Evolutionary conservation across 176 grass and related monocot species (phyloP).

Genomic region (Dactylis glomerata): DNA sequence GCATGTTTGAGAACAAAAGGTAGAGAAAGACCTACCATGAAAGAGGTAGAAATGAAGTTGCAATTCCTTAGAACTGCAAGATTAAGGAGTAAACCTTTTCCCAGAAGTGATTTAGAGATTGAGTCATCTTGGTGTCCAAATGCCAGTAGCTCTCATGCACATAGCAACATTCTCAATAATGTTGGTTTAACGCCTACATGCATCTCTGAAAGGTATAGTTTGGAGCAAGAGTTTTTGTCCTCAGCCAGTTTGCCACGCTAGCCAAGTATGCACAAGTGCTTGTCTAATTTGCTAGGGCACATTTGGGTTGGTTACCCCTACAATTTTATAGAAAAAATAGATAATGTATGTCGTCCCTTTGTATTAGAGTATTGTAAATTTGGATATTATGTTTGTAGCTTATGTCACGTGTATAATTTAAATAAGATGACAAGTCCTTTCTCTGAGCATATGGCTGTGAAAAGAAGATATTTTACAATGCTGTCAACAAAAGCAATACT

Average conservation of each 20-base stretch:
- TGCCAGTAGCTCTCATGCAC: not conserved
- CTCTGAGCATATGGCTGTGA: not conserved
- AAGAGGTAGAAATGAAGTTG: constrained; percentile 53
- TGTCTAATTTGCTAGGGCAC: not conserved
- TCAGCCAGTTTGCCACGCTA: not conserved
- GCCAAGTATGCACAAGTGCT: not conserved
- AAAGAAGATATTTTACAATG: not conserved
- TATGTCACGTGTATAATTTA: not conserved
- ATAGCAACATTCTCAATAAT: not conserved
- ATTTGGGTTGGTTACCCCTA: not conserved
- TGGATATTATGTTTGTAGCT: not conserved
- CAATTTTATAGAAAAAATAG: not conserved
- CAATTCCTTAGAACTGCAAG: constrained; percentile 31
- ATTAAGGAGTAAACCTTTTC: not conserved
- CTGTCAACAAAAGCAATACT: not conserved
- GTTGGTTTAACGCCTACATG: not conserved
- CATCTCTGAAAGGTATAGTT: not conserved
- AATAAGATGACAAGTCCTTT: not conserved
- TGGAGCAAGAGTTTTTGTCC: constrained; percentile 26
- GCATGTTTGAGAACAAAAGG: constrained; percentile 38
- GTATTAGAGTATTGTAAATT: not conserved
- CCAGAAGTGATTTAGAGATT: not conserved
- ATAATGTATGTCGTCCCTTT: not conserved
- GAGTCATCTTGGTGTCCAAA: not conserved
- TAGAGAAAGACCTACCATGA: constrained; percentile 35